Evolutionary conservation across 2,329 filamentous ascomycete species (phyloP).

Genomic region (Curvularia eragrostidis): DNA sequence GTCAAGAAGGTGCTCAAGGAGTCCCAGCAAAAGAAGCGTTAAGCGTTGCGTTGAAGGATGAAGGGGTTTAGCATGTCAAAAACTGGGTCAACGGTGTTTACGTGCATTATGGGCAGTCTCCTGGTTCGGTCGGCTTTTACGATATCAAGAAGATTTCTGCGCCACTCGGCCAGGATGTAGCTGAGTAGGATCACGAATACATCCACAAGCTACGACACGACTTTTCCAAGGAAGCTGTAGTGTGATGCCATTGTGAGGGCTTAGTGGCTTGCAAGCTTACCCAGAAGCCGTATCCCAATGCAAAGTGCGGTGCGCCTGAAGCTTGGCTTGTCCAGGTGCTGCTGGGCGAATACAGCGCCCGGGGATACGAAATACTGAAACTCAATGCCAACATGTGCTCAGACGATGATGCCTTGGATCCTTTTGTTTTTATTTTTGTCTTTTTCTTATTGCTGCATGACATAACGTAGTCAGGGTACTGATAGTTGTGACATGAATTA

Average conservation of each 20-base stretch:
- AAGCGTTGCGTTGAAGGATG: slow-evolving; percentile 37
- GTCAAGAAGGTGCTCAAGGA: slow-evolving; percentile 99
- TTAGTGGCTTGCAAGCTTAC: slow-evolving; percentile 5
- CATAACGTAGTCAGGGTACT: background rate
- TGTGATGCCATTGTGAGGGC: slow-evolving; percentile 6
- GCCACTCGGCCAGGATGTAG: slow-evolving; percentile 43
- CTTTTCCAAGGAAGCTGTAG: slow-evolving; percentile 5
- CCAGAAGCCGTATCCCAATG: slow-evolving; percentile 5
- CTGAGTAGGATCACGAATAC: slow-evolving; percentile 47
- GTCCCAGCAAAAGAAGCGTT: slow-evolving; percentile 77
- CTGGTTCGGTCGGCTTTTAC: slow-evolving; percentile 48
- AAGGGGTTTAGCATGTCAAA: slow-evolving; percentile 45
- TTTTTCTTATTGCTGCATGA: background rate
- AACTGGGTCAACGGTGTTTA: slow-evolving; percentile 52
- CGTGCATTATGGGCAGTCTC: slow-evolving; percentile 52
- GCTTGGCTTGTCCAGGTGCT: background rate
- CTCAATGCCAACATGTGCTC: background rate
- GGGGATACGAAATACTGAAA: background rate
- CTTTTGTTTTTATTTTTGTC: background rate
- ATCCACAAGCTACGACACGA: slow-evolving; percentile 39
- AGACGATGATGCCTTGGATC: background rate
- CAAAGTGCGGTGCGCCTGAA: slow-evolving; percentile 2
- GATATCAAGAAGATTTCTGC: slow-evolving; percentile 49
- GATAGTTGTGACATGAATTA: background rate
- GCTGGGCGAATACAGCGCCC: background rate